Conservation (phyloP, 192 early-diverging fungal species). For the Entomortierella parvispora region DNA sequence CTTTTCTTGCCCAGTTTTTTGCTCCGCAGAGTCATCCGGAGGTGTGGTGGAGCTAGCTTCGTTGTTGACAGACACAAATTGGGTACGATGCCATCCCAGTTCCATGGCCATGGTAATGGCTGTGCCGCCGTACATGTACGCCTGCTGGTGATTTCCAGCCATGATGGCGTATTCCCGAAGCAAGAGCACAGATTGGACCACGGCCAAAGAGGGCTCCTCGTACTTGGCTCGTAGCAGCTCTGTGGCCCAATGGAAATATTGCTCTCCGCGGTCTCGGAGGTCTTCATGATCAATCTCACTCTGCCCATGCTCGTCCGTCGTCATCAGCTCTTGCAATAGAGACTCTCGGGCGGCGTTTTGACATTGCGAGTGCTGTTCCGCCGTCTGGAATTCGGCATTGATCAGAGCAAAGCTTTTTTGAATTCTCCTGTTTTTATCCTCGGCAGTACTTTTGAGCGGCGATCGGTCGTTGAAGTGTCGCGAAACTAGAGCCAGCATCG, state of each 20-base stretch:
- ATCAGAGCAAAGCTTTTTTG: constrained; percentile 20
- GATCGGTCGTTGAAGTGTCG: constrained; percentile 35
- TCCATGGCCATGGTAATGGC: constrained; percentile 52
- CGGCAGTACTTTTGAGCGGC: constrained; percentile 19
- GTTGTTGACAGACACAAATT: background rate
- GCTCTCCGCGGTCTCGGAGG: constrained; percentile 35
- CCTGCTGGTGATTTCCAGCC: constrained; percentile 46
- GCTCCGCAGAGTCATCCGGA: background rate
- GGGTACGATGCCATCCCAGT: constrained; percentile 38
- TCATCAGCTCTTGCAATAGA: constrained; percentile 23
- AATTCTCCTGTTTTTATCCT: constrained; percentile 15
- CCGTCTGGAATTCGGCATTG: background rate
- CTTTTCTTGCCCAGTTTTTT: constrained; percentile 4
- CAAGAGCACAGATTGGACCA: constrained; percentile 36
- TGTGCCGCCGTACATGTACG: constrained; percentile 43
- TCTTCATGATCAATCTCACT: constrained; percentile 3
- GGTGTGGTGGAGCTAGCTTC: background rate
- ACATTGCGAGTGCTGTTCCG: background rate
- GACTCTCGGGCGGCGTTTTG: constrained; percentile 13
- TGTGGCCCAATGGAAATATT: constrained; percentile 44
- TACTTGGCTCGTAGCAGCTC: constrained; percentile 32
- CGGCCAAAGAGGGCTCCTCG: constrained; percentile 39
- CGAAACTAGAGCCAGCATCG: constrained; percentile 43
- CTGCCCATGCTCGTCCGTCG: constrained; percentile 17
- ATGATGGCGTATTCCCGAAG: constrained; percentile 46